Conservation (phyloP, 495 filamentous ascomycete genomes). For the Daldinia vernicosa region DNA sequence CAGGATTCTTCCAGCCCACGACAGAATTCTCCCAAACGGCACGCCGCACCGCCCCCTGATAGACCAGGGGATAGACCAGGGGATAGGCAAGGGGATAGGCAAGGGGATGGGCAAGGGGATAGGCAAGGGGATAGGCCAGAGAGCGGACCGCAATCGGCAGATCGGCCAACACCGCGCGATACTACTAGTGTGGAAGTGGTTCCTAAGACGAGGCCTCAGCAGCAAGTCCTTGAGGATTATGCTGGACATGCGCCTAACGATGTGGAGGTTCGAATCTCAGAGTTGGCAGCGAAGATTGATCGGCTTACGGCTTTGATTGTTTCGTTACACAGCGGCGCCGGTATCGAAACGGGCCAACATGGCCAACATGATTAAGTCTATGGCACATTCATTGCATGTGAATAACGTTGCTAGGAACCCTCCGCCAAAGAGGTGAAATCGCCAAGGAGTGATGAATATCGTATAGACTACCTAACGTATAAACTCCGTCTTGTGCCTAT, state of each 20-base stretch:
- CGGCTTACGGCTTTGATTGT: conserved; percentile 55
- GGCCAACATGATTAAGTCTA: conserved; percentile 17
- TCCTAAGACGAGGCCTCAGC: conserved; percentile 19
- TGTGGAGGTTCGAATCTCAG: conserved; percentile 55
- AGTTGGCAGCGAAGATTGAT: conserved; percentile 59
- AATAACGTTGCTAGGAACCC: background rate
- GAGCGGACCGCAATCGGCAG: conserved; percentile 28
- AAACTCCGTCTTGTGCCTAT: background rate
- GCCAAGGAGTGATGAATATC: background rate
- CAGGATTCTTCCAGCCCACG: conserved; percentile 43
- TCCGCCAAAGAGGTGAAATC: background rate
- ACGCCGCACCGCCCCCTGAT: conserved; percentile 11
- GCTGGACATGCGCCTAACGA: conserved; percentile 46
- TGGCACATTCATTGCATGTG: background rate
- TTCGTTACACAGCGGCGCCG: conserved; percentile 46
- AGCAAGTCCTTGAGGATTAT: conserved; percentile 36
- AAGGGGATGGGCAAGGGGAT: conserved; percentile 15
- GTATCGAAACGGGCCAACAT: conserved; percentile 25
- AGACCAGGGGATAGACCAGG: conserved; percentile 19
- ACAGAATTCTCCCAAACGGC: conserved; percentile 31
- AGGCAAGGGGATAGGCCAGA: conserved; percentile 18
- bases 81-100: conserved; percentile 10
- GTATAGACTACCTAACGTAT: background rate
- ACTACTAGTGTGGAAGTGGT: conserved; percentile 33
- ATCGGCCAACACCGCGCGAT: conserved; percentile 35